phyloP scores from a whole-genome alignment of 2,329 filamentous ascomycete genomes.

The Cladosporium sp. region DNA sequence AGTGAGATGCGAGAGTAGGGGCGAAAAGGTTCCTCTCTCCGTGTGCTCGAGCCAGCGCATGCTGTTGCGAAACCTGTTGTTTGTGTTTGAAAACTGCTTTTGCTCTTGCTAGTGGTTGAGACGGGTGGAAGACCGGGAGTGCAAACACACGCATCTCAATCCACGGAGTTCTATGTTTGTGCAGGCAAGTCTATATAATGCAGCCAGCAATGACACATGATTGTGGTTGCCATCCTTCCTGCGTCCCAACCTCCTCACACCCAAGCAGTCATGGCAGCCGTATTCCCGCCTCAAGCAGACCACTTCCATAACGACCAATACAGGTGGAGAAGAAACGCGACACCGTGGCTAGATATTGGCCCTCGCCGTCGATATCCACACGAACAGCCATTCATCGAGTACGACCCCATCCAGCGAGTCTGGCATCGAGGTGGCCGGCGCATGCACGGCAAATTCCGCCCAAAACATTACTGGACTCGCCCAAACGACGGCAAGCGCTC shows the following conservation, averaged over 20 bases:
- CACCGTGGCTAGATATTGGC: slow-evolving; percentile 17
- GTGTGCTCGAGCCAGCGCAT: too few relatives aligned
- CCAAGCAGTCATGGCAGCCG: background rate
- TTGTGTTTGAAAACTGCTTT: too few relatives aligned
- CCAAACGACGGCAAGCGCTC: slow-evolving; percentile 41
- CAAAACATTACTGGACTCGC: slow-evolving; percentile 42
- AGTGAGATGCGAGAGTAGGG: too few relatives aligned
- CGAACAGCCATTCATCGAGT: slow-evolving; percentile 27
- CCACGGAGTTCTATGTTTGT: too few relatives aligned
- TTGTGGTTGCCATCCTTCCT: too few relatives aligned
- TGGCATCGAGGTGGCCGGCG: slow-evolving; percentile 25
- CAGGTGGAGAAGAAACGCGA: background rate
- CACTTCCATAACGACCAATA: background rate
- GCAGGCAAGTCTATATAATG: too few relatives aligned
- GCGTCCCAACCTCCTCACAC: background rate
- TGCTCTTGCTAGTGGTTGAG: too few relatives aligned
- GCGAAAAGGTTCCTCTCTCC: too few relatives aligned
- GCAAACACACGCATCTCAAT: too few relatives aligned
- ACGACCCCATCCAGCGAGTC: background rate
- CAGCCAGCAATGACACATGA: too few relatives aligned
- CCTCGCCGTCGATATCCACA: slow-evolving; percentile 21
- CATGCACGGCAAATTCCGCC: slow-evolving; percentile 25
- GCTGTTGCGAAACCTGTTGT: too few relatives aligned
- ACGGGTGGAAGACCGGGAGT: too few relatives aligned
- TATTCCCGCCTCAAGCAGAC: background rate